Percentiles rank a stretch among this genome's conserved stretches.
phyloP scores from a whole-genome alignment of 2,329 filamentous ascomycete genomes.

The Dendrostoma leiphaemia region DNA sequence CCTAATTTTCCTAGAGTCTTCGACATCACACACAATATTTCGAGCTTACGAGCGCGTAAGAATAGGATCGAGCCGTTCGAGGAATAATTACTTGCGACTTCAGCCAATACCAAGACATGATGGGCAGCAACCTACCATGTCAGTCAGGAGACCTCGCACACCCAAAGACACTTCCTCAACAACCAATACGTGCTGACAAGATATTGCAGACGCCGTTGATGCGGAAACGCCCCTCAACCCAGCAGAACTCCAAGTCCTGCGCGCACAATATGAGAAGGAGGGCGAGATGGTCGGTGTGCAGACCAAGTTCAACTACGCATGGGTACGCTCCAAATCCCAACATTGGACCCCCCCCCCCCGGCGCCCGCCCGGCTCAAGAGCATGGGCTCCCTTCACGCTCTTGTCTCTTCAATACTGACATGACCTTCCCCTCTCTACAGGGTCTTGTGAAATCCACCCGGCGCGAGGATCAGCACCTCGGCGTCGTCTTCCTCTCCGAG shows the following conservation, averaged over 20 bases:
- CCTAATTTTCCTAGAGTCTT: not conserved
- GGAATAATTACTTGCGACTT: not conserved
- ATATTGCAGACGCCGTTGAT: conserved; percentile 80
- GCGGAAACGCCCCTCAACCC: conserved; percentile 95
- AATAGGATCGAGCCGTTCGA: not conserved
- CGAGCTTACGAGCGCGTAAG: too few species aligned
- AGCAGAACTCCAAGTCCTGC: conserved; percentile 87
- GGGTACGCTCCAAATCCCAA: conserved; percentile 58
- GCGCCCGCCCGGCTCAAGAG: too few species aligned
- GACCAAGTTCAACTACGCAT: conserved; percentile 99
- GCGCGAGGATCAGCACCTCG: conserved; percentile 87
- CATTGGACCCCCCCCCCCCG: too few species aligned
- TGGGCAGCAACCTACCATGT: conserved; percentile 51
- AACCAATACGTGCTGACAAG: conserved; percentile 6
- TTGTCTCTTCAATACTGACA: conserved; percentile 10
- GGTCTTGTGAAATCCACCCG: conserved; percentile 90
- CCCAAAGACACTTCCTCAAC: conserved; percentile 1
- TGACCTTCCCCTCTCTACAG: conserved; percentile 40
- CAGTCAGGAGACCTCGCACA: conserved; percentile 13
- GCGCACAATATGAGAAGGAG: conserved; percentile 94
- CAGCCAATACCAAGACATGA: conserved; percentile 27
- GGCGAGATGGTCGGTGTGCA: conserved; percentile 95
- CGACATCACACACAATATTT: too few species aligned
- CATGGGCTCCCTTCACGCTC: too few species aligned
- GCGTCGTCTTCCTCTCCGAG: conserved; percentile 88